These are phyloP conservation scores for Botrytis deweyae DNA, from an alignment of 2,329 filamentous ascomycete species.

Conservation along the genomic window DNA sequence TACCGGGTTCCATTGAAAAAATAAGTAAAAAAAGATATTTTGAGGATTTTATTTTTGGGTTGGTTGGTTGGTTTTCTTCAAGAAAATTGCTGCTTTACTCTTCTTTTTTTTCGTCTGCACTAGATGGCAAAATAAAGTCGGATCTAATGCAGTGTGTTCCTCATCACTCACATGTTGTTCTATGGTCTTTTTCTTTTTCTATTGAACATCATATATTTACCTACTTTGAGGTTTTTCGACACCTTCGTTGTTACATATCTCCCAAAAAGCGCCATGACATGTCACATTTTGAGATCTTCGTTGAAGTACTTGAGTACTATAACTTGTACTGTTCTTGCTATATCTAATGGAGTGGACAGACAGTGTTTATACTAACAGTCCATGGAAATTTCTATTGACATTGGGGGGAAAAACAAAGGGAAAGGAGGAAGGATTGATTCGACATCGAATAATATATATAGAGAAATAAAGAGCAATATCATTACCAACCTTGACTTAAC, in stretches of 20 bases:
- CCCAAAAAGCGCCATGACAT: conserved; percentile 17
- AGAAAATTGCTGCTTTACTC: conserved; percentile 34
- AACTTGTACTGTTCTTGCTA: background rate
- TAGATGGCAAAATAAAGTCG: conserved; percentile 40
- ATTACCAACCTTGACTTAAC: background rate
- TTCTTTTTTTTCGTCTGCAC: conserved; percentile 35
- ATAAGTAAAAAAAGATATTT: conserved; percentile 18
- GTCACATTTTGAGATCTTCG: conserved; percentile 16
- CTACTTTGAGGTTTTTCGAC: conserved; percentile 11
- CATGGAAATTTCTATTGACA: background rate
- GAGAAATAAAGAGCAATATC: background rate
- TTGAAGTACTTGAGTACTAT: background rate
- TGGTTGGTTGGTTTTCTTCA: conserved; percentile 27
- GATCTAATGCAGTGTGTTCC: conserved; percentile 36
- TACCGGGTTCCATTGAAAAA: conserved; percentile 23
- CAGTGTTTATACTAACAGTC: background rate
- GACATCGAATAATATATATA: background rate
- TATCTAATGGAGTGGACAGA: background rate
- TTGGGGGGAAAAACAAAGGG: background rate
- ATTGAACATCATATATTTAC: conserved; percentile 11
- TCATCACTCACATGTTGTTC: conserved; percentile 29
- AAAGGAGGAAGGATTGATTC: background rate
- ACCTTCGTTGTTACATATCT: conserved; percentile 3
- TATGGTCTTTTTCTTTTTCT: conserved; percentile 4
- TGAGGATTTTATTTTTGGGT: conserved; percentile 25